Evolutionary conservation across 176 grass and related monocot species (phyloP), one percentile per base, ranked within the genome.

Genomic region (Phoenix roebelenii): DNA sequence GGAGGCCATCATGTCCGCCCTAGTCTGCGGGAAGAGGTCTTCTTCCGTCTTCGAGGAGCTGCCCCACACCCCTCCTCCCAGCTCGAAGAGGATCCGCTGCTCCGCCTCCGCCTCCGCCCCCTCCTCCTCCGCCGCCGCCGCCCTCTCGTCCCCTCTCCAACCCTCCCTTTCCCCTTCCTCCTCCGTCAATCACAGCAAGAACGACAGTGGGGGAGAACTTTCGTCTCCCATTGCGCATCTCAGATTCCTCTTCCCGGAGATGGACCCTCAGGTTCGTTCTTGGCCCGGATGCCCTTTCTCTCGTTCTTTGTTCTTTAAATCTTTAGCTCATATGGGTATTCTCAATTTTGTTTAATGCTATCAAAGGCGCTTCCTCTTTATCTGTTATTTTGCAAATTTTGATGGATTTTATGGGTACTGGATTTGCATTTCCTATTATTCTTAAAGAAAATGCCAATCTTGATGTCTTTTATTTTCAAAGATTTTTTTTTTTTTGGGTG

Each of bases 1-100:
- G 63, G 69, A 66, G 69, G 63, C 60, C 85, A 85, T 67, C 90
- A 95, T 95, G 85, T 86, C 82, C 83, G 85, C 90, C 85, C 66
- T 89, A 95, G 89, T 77, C 23, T 95, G 90, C 72, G 85, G 90
- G 68, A 95, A 95, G 90, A 95, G 90, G 90, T 89, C 89, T 76
- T 85, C 89, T 73, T 88, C 89, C 71, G 76, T 89, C 90, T 95
- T 95, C 73, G 90, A 95, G 80, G 90, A 95, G 20, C 80, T 81
- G 76, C 82, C 73, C 28, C 81, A 83, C 70, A 71, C 85, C 48
- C 63, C 35, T 60, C 77, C 52, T 65, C 87, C 62, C 35, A 29
- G 82, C 16, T 49, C 85, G 23, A 95, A 95, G 82, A 24, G 82
- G 39, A 55, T 82, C 66, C 82, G 90, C 76, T 83, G 74, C 79